Evolutionary conservation across 2,329 filamentous ascomycete species (phyloP).

Genomic region (Aspergillus costaricaensis): DNA sequence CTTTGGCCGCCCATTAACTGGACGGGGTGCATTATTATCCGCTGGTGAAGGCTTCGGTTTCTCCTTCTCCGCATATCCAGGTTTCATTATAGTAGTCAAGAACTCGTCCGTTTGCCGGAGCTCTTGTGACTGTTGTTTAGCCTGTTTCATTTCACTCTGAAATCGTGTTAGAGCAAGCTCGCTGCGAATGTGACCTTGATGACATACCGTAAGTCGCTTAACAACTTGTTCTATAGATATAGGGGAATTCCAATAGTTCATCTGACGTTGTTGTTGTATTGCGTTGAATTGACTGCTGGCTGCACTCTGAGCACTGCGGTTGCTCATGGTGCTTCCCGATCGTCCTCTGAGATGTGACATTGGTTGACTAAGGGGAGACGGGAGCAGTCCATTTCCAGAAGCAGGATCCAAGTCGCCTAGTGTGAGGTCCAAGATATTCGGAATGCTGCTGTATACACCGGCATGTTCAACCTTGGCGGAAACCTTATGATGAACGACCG

Average conservation of each 20-base stretch:
- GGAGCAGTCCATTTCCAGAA: conserved; percentile 71
- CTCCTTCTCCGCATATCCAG: conserved; percentile 62
- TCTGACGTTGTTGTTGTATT: conserved; percentile 71
- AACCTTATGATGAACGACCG: conserved; percentile 97
- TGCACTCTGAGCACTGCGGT: conserved; percentile 58
- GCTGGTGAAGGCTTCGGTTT: conserved; percentile 51
- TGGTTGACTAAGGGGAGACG: conserved; percentile 66
- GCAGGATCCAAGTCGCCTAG: conserved; percentile 86
- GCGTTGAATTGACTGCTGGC: conserved; percentile 56
- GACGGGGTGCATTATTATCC: conserved; percentile 46
- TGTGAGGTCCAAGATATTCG: conserved; percentile 81
- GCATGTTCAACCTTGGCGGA: conserved; percentile 96
- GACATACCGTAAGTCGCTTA: conserved; percentile 73
- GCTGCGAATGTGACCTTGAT: conserved; percentile 19
- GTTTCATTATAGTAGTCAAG: conserved; percentile 72
- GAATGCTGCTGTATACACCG: conserved; percentile 70
- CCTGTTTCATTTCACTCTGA: conserved; percentile 86
- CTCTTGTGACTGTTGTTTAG: conserved; percentile 83
- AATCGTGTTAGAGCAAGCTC: conserved; percentile 20
- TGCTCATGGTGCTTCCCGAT: conserved; percentile 67
- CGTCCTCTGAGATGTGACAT: conserved; percentile 68
- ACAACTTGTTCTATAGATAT: conserved; percentile 94
- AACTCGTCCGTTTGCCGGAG: conserved; percentile 80
- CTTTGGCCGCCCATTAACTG: conserved; percentile 50
- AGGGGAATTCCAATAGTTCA: conserved; percentile 82